Base-by-base conservation (phyloP, 2,329 filamentous ascomycete genomes). In the Stemphylium beticola region DNA sequence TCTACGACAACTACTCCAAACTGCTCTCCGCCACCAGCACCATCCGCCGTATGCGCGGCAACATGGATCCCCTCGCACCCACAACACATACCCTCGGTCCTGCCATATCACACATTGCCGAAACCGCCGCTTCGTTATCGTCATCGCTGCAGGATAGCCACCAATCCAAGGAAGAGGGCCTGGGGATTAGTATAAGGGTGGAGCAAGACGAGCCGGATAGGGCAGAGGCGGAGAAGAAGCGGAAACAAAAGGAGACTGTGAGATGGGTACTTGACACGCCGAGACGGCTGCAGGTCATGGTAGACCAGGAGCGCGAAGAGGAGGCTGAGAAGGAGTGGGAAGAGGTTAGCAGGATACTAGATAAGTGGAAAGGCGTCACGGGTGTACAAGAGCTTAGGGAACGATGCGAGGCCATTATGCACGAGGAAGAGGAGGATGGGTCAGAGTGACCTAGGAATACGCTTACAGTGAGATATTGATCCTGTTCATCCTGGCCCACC, bases 1-100 rank as follows among this genome's bases (percentile, higher is more conserved):
- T 99, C 4, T 99, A 99, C 75, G 93, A 99, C 74, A 99, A 99
- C 73, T 99, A 98, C 76, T 95, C 90, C 65, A 98, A 98, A 78
- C 79, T 99, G 63, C 97, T 99, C 63, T 86, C 89, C n/a, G 95
- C 95, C 1, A 97, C 96, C 10, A 93, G 96, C 76, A 98, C 93
- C 3, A 99, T 99, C 68, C 85, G 90, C 44, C 92, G 91, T 81
- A 93, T 95, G 90, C 83, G 90, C 53, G 83, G 85, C 29, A 91
- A 87, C 61, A 93, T 93, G 89, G 90, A 92, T 66, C 89, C 89
- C 3, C 73, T 92, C 41, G 89, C 88, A 55, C 88, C 89, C 1
- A 87, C 89, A 74, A 89, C 87, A 2, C 87, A 86, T 40, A 91
- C 87, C 0, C 81, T 93, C 29, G 86, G 89, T 61, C 86, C 87